These are phyloP conservation scores for Plenodomus lindquistii DNA, from an alignment of 2,329 filamentous ascomycete species.

Conservation along the genomic window DNA sequence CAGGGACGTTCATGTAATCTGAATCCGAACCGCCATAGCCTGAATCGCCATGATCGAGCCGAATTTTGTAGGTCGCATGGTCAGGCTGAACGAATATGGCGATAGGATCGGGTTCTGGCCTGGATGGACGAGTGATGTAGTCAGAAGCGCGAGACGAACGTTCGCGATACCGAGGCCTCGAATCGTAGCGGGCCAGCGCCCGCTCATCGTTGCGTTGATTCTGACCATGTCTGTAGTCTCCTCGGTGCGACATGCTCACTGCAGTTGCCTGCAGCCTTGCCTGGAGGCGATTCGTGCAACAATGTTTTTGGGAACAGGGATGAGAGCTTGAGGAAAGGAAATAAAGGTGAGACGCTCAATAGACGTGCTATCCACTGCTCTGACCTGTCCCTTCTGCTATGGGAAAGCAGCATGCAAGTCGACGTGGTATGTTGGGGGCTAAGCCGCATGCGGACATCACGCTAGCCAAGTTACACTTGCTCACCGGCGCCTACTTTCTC, in stretches of 20 bases:
- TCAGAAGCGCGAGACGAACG: slow-evolving; percentile 6
- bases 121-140: slow-evolving; percentile 5
- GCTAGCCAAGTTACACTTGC: neutral
- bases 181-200: neutral
- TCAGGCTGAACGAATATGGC: neutral
- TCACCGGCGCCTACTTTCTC: neutral
- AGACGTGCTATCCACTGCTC: neutral
- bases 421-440: neutral
- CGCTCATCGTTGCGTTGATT: neutral
- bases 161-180: slow-evolving; percentile 1
- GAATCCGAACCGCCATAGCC: neutral
- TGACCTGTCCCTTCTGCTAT: neutral
- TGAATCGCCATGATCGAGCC: neutral
- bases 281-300: neutral
- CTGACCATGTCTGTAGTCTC: neutral
- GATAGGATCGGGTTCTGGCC: slow-evolving; percentile 8
- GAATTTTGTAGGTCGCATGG: neutral
- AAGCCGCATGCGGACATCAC: neutral
- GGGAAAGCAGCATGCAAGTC: neutral
- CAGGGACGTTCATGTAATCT: slow-evolving; percentile 2
- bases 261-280: neutral
- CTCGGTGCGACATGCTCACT: neutral
- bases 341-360: neutral
- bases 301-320: neutral
- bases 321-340: neutral